phyloP scores from a whole-genome alignment of 371 early-diverging fungal genomes.

The Mortierella sp. region DNA sequence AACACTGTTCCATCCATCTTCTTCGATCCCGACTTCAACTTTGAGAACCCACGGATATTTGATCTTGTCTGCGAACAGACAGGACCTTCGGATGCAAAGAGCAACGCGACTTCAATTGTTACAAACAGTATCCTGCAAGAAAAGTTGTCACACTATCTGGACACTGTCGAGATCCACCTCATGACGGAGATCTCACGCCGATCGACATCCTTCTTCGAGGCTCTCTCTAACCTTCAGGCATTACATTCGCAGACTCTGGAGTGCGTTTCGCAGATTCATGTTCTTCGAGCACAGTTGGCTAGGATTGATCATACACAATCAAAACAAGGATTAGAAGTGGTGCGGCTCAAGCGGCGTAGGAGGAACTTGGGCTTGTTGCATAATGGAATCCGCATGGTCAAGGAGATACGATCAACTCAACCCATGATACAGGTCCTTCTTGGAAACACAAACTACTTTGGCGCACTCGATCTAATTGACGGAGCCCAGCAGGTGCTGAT shows the following conservation, averaged over 20 bases:
- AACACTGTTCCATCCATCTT: conserved; percentile 88
- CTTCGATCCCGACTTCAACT: conserved; percentile 83
- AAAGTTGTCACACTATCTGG: conserved; percentile 87
- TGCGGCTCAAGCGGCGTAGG: conserved; percentile 78
- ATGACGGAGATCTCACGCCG: conserved; percentile 90
- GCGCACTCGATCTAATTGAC: conserved; percentile 86
- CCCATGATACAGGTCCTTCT: conserved; percentile 85
- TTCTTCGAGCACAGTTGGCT: conserved; percentile 75
- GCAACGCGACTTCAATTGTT: conserved; percentile 61
- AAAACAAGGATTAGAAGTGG: conserved; percentile 82
- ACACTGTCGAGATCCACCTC: conserved; percentile 92
- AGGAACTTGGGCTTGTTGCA: conserved; percentile 76
- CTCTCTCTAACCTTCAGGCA: conserved; percentile 89
- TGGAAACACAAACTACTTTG: conserved; percentile 82
- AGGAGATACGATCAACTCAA: conserved; percentile 78
- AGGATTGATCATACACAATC: conserved; percentile 73
- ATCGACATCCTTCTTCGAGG: conserved; percentile 92
- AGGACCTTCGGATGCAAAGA: conserved; percentile 45
- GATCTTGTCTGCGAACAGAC: conserved; percentile 75
- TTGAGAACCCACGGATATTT: conserved; percentile 90
- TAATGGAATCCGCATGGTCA: conserved; percentile 72
- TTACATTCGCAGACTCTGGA: conserved; percentile 88
- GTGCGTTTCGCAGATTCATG: conserved; percentile 86
- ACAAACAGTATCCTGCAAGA: conserved; percentile 85
- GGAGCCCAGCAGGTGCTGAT: conserved; percentile 71